phyloP scores from a whole-genome alignment of 164 flowering plant species.

The Piper longum region DNA sequence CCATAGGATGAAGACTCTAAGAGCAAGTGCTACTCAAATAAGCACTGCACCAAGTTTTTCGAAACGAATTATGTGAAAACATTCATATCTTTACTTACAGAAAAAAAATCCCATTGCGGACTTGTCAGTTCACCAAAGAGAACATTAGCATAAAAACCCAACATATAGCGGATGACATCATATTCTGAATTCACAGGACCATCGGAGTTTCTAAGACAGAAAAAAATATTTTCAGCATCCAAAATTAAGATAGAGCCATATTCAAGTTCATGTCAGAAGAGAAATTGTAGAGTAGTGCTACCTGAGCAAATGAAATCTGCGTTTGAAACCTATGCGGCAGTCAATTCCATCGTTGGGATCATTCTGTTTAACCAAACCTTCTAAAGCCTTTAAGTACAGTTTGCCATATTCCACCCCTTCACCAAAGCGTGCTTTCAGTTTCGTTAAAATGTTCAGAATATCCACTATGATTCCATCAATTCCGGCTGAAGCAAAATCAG shows the following conservation, averaged over 20 bases:
- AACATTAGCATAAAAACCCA: too few relatives aligned
- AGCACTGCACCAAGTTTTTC: neutral
- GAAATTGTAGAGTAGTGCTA: conserved; percentile 4
- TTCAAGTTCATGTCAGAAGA: neutral
- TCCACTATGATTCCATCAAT: conserved; percentile 85
- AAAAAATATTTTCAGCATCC: neutral
- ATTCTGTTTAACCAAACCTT: conserved; percentile 56
- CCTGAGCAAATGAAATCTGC: conserved; percentile 73
- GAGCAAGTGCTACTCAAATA: neutral
- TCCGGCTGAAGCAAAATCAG: conserved; percentile 74
- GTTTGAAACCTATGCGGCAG: conserved; percentile 69
- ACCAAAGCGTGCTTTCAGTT: conserved; percentile 76
- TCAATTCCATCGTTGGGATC: conserved; percentile 63
- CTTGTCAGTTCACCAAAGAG: too few relatives aligned
- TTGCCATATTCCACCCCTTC: conserved; percentile 66
- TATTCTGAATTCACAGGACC: conserved; percentile 71
- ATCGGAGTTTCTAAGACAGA: conserved; percentile 27
- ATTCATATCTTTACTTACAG: neutral
- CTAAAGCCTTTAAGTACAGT: conserved; percentile 66
- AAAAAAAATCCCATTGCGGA: too few relatives aligned
- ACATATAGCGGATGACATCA: conserved; percentile 19
- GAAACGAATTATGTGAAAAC: neutral
- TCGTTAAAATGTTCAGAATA: conserved; percentile 75
- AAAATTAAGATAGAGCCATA: neutral
- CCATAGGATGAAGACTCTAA: conserved; percentile 77